Evolutionary conservation across 1,139 yeast genomes (phyloP), one percentile per base, ranked within the genome.

Genomic region (Taiozyma sp.): DNA sequence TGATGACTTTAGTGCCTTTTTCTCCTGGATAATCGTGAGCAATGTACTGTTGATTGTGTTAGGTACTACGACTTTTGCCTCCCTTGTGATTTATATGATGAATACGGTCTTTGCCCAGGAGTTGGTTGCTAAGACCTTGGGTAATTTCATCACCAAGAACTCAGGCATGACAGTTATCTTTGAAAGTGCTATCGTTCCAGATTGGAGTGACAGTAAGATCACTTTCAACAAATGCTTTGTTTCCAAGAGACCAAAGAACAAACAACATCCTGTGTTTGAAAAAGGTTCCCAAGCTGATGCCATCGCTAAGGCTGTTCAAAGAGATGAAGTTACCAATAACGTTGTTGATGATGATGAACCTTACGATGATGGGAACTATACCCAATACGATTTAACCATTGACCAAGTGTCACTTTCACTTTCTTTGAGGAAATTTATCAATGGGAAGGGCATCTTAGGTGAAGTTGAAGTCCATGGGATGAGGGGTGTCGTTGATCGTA

Each of bases 151-250:
- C 53, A 91, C 99, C 14, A 80, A 80, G 57, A 93, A 90, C 61
- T 83, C 95, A 2, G 88, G 90, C n/a, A 70, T 91, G 58, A 83
- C 87, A 0, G 97, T 93, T 13, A 83, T 89, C 1, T 93, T 93
- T 64, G 99, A 93, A 64, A 85, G 81, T 63, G 99, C 99, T 2
- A 88, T 91, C 53, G 96, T 90, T 4, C 98, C 98, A 0, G 90
- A 90, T 49, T 91, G 97, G 97, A 78, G 84, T 46, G 90, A 87
- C 58, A 96, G 97, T 1, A 85, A 81, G 57, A 88, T 93, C 50
- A 80, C 85, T 43, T 87, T 93, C 66, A 80, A 83, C 53, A 88
- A 90, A 59, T 95, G 96, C 50, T 85, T 85, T 65, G 93, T 91
- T 1, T 87, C 96, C 50, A 76, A 88, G 60, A 74, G 98, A 51